Base-by-base conservation (phyloP, 768 basidiomycete species). In the Calocybe gangraenosa region DNA sequence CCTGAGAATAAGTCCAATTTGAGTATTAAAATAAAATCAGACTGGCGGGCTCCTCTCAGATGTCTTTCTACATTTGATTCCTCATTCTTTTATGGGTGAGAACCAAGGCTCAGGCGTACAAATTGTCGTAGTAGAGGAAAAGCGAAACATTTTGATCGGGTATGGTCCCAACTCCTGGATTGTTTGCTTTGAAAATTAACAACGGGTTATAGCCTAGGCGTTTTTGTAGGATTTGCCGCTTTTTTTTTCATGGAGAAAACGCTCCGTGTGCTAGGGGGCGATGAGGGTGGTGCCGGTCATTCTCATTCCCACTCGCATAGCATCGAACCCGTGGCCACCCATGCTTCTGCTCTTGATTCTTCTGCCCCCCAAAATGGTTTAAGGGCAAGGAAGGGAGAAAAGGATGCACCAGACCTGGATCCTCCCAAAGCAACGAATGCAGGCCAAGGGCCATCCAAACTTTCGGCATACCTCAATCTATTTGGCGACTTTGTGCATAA, bases 161-260 rank as follows among this genome's bases (percentile, higher is more conserved):
- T 92, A 62, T 49, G 68, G 67, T n/a, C n/a, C n/a, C n/a, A n/a
- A n/a, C 45, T 4, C 19, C 11, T 11, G 25, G 25, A 28, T 28
- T 28, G 5, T 28, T 28, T 28, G 5, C 11, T 28, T 28, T 28
- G 5, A 11, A 23, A 37, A 42, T 42, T 34, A 36, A 40, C 15
- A 37, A 35, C 28, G 33, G 21, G 13, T 18, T 23, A 33, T 50
- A 91, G 87, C 25, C 71, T 90, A 7, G 87, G 79, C 22, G 87
- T 93, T 53, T 93, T 94, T 59, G 55, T 81, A 19, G 92, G 92
- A 3, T 95, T 95, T 64, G 82, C 89, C 25, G 69, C 87, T 0
- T 95, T 95, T 68, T 95, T 94, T 69, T 75, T 92, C 56, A 90
- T 94, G 80, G 92, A 95, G 62, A 95, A 94, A 68, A 81, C 87